A percentile compares a stretch with the other conserved stretches of the same genome.
Evolutionary conservation across 2,329 filamentous ascomycete species (phyloP).

Genomic region (Colletotrichum agaves): DNA sequence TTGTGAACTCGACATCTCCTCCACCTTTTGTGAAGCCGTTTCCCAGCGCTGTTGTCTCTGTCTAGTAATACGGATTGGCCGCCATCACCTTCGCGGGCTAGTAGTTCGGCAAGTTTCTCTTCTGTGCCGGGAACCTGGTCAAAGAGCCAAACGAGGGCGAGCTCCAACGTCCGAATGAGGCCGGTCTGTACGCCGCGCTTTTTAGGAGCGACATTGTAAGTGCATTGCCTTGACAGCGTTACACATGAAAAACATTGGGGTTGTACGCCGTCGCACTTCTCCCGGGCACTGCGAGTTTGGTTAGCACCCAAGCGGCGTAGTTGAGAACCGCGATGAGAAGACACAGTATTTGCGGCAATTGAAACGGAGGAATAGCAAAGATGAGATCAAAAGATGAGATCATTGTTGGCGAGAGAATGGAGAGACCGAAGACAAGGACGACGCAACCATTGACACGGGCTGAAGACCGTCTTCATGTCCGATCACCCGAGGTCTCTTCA

Average conservation of each 20-base stretch:
- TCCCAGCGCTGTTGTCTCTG: constrained; percentile 61
- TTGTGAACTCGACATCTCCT: constrained; percentile 69
- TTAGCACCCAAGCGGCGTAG: not conserved
- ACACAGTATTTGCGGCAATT: no score
- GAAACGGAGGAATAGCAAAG: no score
- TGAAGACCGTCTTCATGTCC: not conserved
- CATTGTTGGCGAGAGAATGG: not conserved
- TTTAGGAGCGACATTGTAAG: constrained; percentile 78
- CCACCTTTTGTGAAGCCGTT: constrained; percentile 71
- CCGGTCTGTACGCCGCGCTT: constrained; percentile 84
- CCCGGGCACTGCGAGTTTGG: constrained; percentile 59
- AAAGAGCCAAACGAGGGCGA: constrained; percentile 74
- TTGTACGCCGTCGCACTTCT: constrained; percentile 78
- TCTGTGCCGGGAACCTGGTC: constrained; percentile 70
- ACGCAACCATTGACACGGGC: not conserved
- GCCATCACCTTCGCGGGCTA: constrained; percentile 57
- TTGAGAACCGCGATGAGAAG: not conserved
- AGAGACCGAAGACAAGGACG: not conserved
- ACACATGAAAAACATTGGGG: constrained; percentile 75
- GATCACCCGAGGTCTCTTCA: not conserved
- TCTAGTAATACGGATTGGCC: constrained; percentile 59
- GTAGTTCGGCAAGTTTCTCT: constrained; percentile 63
- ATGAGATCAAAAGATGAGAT: not conserved
- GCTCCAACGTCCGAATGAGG: constrained; percentile 79
- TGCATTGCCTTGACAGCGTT: constrained; percentile 71